Conservation (phyloP, 169 alveolate species). For the Plasmodium gaboni region DNA sequence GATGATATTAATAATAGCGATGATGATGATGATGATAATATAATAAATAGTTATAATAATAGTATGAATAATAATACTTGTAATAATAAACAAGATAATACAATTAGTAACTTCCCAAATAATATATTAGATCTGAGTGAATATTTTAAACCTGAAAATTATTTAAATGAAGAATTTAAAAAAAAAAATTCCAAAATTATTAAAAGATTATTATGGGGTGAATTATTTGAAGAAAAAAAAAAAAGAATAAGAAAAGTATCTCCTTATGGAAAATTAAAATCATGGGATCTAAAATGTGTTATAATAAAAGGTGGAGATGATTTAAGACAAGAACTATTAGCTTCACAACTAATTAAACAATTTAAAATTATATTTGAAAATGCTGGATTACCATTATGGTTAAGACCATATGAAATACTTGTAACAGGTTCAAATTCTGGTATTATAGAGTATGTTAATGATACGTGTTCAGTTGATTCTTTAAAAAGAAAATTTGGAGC, state of each 20-base stretch:
- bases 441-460: conserved; percentile 86
- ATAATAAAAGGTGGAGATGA: conserved; percentile 97
- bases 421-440: conserved; percentile 97
- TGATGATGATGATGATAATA: background rate
- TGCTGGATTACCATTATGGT: conserved; percentile 93
- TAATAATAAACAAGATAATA: background rate
- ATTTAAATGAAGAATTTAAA: conserved; percentile 64
- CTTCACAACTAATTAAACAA: conserved; percentile 94
- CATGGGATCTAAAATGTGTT: conserved; percentile 91
- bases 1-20: conserved; percentile 20
- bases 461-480: conserved; percentile 86
- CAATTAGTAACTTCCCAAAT: background rate
- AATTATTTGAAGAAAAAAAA: conserved; percentile 86
- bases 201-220: conserved; percentile 82
- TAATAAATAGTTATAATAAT: background rate
- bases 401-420: conserved; percentile 95
- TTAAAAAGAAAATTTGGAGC: conserved; percentile 83
- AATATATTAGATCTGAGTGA: conserved; percentile 17
- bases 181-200: conserved; percentile 77
- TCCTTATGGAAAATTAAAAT: conserved; percentile 89
- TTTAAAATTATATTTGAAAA: conserved; percentile 91
- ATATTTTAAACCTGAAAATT: conserved; percentile 63
- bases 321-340: conserved; percentile 95
- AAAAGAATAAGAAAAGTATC: conserved; percentile 84
- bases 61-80: conserved; percentile 3